Base-by-base conservation (phyloP, 495 filamentous ascomycete genomes). In the Annulohypoxylon moriforme region DNA sequence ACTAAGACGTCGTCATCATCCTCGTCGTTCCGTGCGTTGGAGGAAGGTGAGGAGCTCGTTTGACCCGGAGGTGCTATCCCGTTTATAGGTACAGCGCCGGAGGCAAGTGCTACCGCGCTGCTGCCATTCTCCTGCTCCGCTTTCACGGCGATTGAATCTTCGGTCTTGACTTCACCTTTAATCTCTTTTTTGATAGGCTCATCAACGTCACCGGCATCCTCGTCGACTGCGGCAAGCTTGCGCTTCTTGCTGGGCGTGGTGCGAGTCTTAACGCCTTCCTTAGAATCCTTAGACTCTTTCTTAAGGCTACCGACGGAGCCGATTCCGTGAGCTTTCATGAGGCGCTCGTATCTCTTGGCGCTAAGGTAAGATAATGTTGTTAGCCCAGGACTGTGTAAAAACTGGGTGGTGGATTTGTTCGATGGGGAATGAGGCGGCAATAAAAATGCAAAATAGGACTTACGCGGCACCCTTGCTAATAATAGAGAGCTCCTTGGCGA, bases 401-500 rank as follows among this genome's bases (percentile, higher is more conserved):
- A 20, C 24, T 34, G 11, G 6, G 14, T 7, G 7, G 31, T 34
- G 27, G 14, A 4, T 24, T 25, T 60, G 36, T 36, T 59, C 44
- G 29, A 24, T 29, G 20, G 25, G 10, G 18, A 7, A 55, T 7
- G 60, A 8, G 3, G 5, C 25, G 40, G 24, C 9, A 36, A 14
- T 5, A 29, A 14, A 44, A 4, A 14, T n/a, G 11, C 4, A n/a
- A 20, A 46, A 40, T 5, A 9, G 33, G n/a, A 85, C 90, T 83
- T 85, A 92, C 90, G 90, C 89, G 5, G 90, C 90, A 18, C 86
- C 89, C 71, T 89, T 89, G 75, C 73, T 82, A 9, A 90, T 82
- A 55, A 92, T 90, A 22, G 77, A 75, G 25, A 89, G 87, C 75
- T 91, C 88, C 29, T 85, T 77, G n/a, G 89, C 88, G 38, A 93